These are phyloP conservation scores for Monosporozyma unispora DNA, from an alignment of 805 yeast genomes.

Conservation along the genomic window DNA sequence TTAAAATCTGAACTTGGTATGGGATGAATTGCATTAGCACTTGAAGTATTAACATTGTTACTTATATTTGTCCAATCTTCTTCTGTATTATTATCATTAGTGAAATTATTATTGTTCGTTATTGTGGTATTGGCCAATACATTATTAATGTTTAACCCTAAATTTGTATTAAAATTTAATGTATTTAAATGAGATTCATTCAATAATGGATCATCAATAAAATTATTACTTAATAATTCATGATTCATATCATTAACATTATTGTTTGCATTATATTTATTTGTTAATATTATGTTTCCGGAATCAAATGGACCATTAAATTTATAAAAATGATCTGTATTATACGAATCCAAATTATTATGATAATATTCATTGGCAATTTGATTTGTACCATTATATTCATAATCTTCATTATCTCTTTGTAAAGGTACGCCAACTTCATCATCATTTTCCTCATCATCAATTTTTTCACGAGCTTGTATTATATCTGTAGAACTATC, in stretches of 20 bases:
- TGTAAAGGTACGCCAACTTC: not conserved
- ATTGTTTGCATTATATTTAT: not conserved
- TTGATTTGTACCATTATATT: not conserved
- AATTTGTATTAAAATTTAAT: not conserved
- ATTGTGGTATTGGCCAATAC: not conserved
- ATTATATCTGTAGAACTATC: not conserved
- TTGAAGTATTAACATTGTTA: not conserved
- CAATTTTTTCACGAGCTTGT: not conserved
- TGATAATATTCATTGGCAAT: conserved; percentile 1
- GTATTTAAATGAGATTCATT: not conserved
- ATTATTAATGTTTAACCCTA: not conserved
- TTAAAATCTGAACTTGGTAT: not conserved
- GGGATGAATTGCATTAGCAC: not conserved
- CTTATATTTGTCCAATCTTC: not conserved
- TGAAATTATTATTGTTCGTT: not conserved
- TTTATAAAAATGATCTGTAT: conserved; percentile 1
- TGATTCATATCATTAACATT: not conserved
- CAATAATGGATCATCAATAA: conserved; percentile 2
- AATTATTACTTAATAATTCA: not conserved
- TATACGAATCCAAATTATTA: not conserved
- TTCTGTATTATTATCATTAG: not conserved
- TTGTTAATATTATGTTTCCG: not conserved
- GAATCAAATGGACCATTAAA: conserved; percentile 2
- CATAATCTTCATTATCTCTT: not conserved
- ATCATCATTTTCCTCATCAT: not conserved